Base-by-base conservation (phyloP, 805 yeast species). In the Brettanomyces nanus region DNA sequence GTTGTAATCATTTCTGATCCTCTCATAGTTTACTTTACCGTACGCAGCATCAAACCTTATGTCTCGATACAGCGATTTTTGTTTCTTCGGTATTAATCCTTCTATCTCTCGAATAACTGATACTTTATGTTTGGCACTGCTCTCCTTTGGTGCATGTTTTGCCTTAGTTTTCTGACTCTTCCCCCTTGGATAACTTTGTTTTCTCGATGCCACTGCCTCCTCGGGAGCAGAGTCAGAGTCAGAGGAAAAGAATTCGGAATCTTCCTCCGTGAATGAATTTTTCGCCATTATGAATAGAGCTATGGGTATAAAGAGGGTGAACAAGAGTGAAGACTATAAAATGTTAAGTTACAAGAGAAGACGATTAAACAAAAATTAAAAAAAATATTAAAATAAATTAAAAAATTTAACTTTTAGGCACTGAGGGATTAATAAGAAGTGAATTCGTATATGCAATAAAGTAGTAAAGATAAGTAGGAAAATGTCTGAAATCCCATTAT, bases 81-180 rank as follows among this genome's bases (percentile, higher is more conserved):
- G 59, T 51, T 35, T 65, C 67, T 17, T 52, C 54, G 18, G 46
- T 27, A 19, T 19, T 33, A 82, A 54, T 0, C 90, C 92, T 2
- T 84, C 90, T 10, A 89, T 78, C 31, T 79, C 77, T 46, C 97
- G 69, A 27, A 85, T 66, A 45, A 68, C 66, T 0, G 85, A 65
- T 1, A 82, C 94, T 14, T 79, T 81, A 45, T 63, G 71, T 57
- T 82, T 86, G 0, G 95, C 65, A 5, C 92, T 81, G 19, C 74
- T 52, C 53, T 85, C 97, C 3, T 77, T 63, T 10, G 98, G 98
- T 0, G 95, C 96, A 64, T 90, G 95, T 54, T 89, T 90, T 45
- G 61, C 68, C 48, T 66, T 72, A 47, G 68, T 69, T 34, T 41
- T 42, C 31, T 33, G 28, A 28, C 35, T 39, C 47, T 45, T 33